Evolutionary conservation across 306 rosid species (phyloP).

Genomic region (Astragalus glycyphyllos): DNA sequence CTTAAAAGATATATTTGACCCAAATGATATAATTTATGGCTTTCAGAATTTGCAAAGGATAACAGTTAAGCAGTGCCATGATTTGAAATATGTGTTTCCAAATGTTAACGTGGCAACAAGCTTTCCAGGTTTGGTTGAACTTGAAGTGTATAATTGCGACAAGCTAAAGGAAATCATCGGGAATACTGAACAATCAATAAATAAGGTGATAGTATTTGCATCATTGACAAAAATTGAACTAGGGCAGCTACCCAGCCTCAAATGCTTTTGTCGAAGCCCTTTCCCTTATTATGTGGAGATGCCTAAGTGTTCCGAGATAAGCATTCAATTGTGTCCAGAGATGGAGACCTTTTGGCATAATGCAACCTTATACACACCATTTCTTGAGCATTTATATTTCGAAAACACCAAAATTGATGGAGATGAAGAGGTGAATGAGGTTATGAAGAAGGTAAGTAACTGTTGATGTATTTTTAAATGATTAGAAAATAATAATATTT

Average conservation of each 20-base stretch:
- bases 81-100: conserved; percentile 26
- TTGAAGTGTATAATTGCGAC: neutral
- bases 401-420: neutral
- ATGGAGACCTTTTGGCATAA: conserved; percentile 1
- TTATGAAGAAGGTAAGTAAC: neutral
- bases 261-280: neutral
- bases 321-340: neutral
- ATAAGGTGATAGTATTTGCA: conserved; percentile 7
- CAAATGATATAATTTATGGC: neutral
- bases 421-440: neutral
- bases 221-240: rapidly evolving
- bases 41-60: rapidly evolving
- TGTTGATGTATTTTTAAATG: neutral
- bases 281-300: conserved; percentile 3
- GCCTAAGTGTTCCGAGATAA: rapidly evolving
- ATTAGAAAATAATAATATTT: too few relatives aligned
- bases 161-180: conserved; percentile 13
- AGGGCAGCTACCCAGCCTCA: neutral
- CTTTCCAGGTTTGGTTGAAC: rapidly evolving
- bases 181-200: neutral
- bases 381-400: neutral
- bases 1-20: conserved; percentile 30
- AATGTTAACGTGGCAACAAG: neutral
- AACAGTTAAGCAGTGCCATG: neutral
- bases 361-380: neutral